Evolutionary conservation across 2,329 filamentous ascomycete species (phyloP).

Genomic region (Bipolaris cookei): DNA sequence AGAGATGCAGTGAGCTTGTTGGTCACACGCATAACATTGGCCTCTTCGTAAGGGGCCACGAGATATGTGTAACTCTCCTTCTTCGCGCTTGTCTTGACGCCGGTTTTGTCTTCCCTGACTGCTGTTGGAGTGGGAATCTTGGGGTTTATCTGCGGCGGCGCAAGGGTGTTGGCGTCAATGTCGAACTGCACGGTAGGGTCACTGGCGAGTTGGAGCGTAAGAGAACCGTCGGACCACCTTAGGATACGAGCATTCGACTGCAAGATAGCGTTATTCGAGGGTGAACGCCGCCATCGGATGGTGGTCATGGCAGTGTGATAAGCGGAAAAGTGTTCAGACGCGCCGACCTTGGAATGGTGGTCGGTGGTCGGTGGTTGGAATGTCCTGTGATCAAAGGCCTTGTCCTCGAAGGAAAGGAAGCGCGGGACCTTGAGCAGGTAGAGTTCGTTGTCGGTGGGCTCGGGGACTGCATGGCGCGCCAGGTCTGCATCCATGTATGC

Average conservation of each 20-base stretch:
- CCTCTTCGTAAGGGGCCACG: conserved; percentile 71
- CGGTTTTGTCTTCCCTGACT: conserved; percentile 24
- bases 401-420: conserved; percentile 73
- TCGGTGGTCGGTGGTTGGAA: conserved; percentile 70
- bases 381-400: conserved; percentile 68
- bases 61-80: conserved; percentile 79
- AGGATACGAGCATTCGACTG: conserved; percentile 78
- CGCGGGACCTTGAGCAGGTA: conserved; percentile 74
- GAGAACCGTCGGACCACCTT: conserved; percentile 79
- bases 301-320: conserved; percentile 71
- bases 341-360: conserved; percentile 57
- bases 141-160: conserved; percentile 62
- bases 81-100: conserved; percentile 43
- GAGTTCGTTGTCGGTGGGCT: conserved; percentile 74
- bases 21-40: conserved; percentile 72
- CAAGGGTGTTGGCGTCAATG: conserved; percentile 72
- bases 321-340: conserved; percentile 61
- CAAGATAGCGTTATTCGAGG: conserved; percentile 67
- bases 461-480: conserved; percentile 72
- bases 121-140: conserved; percentile 57
- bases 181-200: conserved; percentile 74
- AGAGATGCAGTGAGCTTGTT: conserved; percentile 78
- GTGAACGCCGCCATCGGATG: conserved; percentile 72
- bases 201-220: conserved; percentile 76
- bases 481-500: conserved; percentile 68